These are phyloP conservation scores for Chlorencoelia australis DNA, from an alignment of 2,329 filamentous ascomycete genomes.

Conservation along the genomic window DNA sequence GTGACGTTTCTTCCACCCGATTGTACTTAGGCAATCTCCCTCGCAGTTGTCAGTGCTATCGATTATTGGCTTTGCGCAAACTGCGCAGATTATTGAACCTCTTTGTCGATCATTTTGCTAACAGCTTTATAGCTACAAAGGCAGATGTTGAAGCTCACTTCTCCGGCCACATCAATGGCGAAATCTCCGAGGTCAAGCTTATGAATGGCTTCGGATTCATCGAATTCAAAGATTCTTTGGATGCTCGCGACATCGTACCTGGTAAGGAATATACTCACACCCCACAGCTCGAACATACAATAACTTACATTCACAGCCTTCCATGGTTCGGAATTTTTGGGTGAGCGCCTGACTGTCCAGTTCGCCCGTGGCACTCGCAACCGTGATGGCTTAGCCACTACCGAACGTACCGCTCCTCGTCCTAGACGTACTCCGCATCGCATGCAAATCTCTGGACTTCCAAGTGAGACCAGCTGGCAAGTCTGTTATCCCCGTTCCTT, in stretches of 20 bases:
- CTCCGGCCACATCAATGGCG: conserved; percentile 87
- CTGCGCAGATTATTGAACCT: background rate
- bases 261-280: conserved; percentile 46
- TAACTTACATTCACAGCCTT: conserved; percentile 27
- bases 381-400: conserved; percentile 50
- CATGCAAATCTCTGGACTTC: conserved; percentile 96
- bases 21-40: conserved; percentile 97
- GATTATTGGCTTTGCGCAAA: background rate
- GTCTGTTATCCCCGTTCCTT: conserved; percentile 70
- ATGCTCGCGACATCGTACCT: conserved; percentile 95
- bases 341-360: conserved; percentile 92
- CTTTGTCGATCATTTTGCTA: conserved; percentile 7
- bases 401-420: conserved; percentile 61
- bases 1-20: conserved; percentile 89
- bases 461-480: conserved; percentile 99
- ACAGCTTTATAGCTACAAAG: conserved; percentile 67
- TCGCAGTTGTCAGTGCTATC: conserved; percentile 66
- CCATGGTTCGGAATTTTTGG: conserved; percentile 98
- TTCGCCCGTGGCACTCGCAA: conserved; percentile 83
- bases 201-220: conserved; percentile 99
- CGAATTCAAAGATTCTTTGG: conserved; percentile 97
- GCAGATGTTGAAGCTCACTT: conserved; percentile 95
- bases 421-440: conserved; percentile 90
- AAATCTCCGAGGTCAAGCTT: conserved; percentile 97
- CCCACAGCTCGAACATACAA: conserved; percentile 14